These are phyloP conservation scores for Cyclocybe aegerita DNA, from an alignment of 768 basidiomycete genomes.

Conservation along the genomic window DNA sequence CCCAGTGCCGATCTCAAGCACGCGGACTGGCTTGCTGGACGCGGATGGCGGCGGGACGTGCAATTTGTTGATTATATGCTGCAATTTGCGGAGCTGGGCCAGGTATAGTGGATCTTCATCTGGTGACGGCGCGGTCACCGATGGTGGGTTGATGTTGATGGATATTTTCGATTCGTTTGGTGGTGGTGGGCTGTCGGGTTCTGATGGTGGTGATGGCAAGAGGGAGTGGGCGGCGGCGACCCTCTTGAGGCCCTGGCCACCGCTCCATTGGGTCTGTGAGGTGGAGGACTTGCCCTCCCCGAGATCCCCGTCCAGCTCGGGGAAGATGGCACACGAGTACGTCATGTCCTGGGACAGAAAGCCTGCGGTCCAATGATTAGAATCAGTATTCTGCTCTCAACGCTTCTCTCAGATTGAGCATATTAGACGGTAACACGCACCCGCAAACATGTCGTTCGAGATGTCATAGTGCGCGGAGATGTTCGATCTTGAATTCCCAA, in stretches of 20 bases:
- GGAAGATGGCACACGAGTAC: conserved; percentile 73
- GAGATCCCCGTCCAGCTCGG: conserved; percentile 58
- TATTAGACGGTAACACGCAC: conserved; percentile 25
- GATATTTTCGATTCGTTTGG: not conserved
- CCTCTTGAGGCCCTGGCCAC: conserved; percentile 33
- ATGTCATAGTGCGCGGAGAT: conserved; percentile 81
- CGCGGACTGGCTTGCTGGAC: conserved; percentile 47
- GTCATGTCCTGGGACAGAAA: conserved; percentile 74
- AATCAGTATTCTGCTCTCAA: not conserved
- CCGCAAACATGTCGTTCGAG: conserved; percentile 73
- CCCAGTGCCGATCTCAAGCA: conserved; percentile 74
- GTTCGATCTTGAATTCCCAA: conserved; percentile 64
- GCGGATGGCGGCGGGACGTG: conserved; percentile 38
- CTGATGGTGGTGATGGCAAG: conserved; percentile 11
- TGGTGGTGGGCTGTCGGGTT: conserved; percentile 2
- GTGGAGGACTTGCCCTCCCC: conserved; percentile 16
- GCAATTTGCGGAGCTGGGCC: conserved; percentile 62
- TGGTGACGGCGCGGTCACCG: not conserved
- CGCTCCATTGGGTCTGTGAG: conserved; percentile 30
- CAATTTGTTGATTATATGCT: conserved; percentile 63
- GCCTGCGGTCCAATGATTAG: conserved; percentile 25
- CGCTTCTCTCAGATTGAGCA: no score
- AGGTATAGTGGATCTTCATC: conserved; percentile 31
- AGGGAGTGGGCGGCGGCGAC: conserved; percentile 15
- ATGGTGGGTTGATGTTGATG: not conserved